These are phyloP conservation scores for Paecilomyces dactylethromorphus DNA, from an alignment of 2,329 filamentous ascomycete species.

Conservation along the genomic window DNA sequence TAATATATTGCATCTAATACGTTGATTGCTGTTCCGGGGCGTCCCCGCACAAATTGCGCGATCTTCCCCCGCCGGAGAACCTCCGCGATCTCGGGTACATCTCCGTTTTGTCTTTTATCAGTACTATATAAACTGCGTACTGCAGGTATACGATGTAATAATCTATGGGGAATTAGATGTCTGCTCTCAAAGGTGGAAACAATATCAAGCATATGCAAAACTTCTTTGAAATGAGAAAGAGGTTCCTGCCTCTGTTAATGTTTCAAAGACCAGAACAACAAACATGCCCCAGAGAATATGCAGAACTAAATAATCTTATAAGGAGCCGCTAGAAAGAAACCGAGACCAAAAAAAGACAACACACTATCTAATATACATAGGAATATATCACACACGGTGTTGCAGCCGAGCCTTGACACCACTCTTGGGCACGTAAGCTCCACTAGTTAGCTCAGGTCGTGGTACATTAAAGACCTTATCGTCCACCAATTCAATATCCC, in stretches of 20 bases:
- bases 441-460: slow-evolving; percentile 40
- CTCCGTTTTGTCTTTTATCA: background rate
- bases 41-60: background rate
- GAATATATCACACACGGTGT: slow-evolving; percentile 23
- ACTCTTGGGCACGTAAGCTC: slow-evolving; percentile 44
- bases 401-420: slow-evolving; percentile 51
- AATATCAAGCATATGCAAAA: too few species aligned
- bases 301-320: background rate
- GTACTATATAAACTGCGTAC: background rate
- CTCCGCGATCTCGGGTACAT: slow-evolving; percentile 3
- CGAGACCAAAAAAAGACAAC: background rate
- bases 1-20: background rate
- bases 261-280: too few species aligned
- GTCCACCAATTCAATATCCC: slow-evolving; percentile 47
- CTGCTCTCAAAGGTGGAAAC: too few species aligned
- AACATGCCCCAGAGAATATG: too few species aligned
- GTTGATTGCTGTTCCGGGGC: background rate
- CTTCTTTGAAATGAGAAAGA: too few species aligned
- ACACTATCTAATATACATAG: background rate
- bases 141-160: background rate
- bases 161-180: too few species aligned
- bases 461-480: slow-evolving; percentile 47
- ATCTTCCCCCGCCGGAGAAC: background rate
- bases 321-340: background rate
- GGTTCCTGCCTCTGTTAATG: too few species aligned